These are phyloP conservation scores for Bolboschoenus planiculmis DNA, from an alignment of 176 grass and related monocot genomes.

Conservation along the genomic window DNA sequence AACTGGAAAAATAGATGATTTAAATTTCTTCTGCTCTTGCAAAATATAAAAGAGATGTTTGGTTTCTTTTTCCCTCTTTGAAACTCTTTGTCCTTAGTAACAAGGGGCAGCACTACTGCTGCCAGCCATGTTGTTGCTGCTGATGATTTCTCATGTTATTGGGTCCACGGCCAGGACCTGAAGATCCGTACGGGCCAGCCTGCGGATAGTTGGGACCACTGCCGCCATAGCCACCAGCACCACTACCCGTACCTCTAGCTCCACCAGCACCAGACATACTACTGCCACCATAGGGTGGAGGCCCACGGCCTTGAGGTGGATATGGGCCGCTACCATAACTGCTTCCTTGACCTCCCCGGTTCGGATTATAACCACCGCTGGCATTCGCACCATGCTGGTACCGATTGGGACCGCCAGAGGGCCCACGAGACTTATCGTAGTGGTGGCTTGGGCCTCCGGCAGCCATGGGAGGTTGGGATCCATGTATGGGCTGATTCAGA, in stretches of 20 bases:
- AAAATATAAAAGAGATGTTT: not conserved
- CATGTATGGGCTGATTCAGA: slow-evolving; percentile 55
- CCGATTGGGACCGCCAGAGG: slow-evolving; percentile 52
- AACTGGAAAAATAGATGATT: not conserved
- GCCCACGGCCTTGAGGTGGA: slow-evolving; percentile 57
- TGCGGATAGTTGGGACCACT: slow-evolving; percentile 55
- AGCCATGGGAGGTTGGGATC: slow-evolving; percentile 50
- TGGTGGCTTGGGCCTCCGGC: slow-evolving; percentile 55
- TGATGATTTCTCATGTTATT: slow-evolving; percentile 52
- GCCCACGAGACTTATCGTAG: slow-evolving; percentile 67
- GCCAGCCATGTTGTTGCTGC: slow-evolving; percentile 70
- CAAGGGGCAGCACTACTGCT: slow-evolving; percentile 35
- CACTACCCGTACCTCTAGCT: slow-evolving; percentile 28
- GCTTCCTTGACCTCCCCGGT: slow-evolving; percentile 59
- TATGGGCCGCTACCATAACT: slow-evolving; percentile 62
- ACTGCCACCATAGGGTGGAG: slow-evolving; percentile 46
- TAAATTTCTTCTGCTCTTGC: not conserved
- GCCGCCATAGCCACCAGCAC: slow-evolving; percentile 38
- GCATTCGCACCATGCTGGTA: slow-evolving; percentile 64
- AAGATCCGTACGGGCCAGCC: slow-evolving; percentile 49
- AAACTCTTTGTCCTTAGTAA: not conserved
- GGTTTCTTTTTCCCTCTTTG: not conserved
- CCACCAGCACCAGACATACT: slow-evolving; percentile 36
- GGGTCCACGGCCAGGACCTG: slow-evolving; percentile 52
- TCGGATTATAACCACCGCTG: slow-evolving; percentile 53